Conservation (phyloP, 345 rosid genomes). For the Dimocarpus longan region DNA sequence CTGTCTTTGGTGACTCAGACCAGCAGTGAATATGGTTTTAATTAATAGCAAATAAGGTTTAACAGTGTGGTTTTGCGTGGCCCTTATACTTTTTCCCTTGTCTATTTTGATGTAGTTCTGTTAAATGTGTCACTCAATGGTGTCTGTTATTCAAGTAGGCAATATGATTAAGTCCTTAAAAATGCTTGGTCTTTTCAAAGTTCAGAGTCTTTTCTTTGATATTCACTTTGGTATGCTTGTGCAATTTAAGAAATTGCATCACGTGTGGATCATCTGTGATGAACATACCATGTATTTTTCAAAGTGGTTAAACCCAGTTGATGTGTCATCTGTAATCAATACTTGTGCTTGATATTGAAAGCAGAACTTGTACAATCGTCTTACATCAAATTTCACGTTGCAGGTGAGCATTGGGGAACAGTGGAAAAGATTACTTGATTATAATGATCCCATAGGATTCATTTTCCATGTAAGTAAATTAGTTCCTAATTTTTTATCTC, state of each 20-base stretch:
- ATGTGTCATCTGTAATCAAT: neutral
- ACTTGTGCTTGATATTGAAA: neutral
- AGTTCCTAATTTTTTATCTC: neutral
- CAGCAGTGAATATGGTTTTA: neutral
- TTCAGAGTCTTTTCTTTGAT: neutral
- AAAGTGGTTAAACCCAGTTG: neutral
- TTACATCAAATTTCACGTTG: neutral
- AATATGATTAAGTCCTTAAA: neutral
- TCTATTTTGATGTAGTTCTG: neutral
- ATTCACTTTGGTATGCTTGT: neutral
- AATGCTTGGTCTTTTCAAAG: neutral
- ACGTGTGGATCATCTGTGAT: neutral
- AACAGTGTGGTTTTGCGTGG: neutral
- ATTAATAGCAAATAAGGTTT: neutral
- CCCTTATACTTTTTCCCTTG: neutral
- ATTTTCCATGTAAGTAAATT: slow-evolving; percentile 65
- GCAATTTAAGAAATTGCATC: neutral
- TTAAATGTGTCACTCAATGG: neutral
- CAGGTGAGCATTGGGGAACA: slow-evolving; percentile 91
- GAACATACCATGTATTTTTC: neutral
- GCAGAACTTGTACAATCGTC: neutral
- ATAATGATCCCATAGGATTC: slow-evolving; percentile 71
- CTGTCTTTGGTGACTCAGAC: neutral
- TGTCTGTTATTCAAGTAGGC: neutral
- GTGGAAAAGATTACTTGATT: slow-evolving; percentile 86